A percentile compares a stretch with the other conserved stretches of the same genome.
phyloP scores from a whole-genome alignment of 2,329 filamentous ascomycete genomes.

The Xylaria sp. region DNA sequence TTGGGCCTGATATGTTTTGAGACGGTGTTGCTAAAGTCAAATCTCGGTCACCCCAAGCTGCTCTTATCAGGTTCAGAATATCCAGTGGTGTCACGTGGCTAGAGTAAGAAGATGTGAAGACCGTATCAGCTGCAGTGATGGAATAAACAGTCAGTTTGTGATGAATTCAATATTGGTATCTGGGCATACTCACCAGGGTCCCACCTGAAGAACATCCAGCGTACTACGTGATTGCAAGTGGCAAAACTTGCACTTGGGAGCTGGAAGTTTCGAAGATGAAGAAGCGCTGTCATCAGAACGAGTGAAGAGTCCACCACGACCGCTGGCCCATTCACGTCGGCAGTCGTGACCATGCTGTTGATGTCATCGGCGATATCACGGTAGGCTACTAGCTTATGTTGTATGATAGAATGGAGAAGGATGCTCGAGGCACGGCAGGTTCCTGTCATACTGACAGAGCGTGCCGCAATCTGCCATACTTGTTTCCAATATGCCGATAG shows the following conservation, averaged over 20 bases:
- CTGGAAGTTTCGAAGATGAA: conserved; percentile 67
- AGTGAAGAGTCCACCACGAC: conserved; percentile 79
- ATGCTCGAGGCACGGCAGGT: conserved; percentile 79
- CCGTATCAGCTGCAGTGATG: conserved; percentile 59
- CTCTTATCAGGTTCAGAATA: conserved; percentile 68
- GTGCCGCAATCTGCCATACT: conserved; percentile 73
- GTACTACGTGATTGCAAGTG: conserved; percentile 71
- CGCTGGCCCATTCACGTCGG: conserved; percentile 81
- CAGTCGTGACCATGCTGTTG: conserved; percentile 72
- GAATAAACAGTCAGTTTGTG: conserved; percentile 23
- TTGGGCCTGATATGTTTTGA: conserved; percentile 48
- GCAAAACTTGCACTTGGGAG: conserved; percentile 69
- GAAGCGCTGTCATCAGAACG: conserved; percentile 69
- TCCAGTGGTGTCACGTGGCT: conserved; percentile 66
- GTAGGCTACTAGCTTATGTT: conserved; percentile 67
- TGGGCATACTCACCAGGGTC: conserved; percentile 67
- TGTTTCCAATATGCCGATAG: conserved; percentile 65
- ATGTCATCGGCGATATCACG: conserved; percentile 69
- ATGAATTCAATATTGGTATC: not conserved
- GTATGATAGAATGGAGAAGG: conserved; percentile 70
- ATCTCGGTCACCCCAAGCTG: conserved; percentile 61
- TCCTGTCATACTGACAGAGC: conserved; percentile 69
- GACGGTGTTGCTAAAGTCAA: conserved; percentile 38
- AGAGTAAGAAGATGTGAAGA: conserved; percentile 67
- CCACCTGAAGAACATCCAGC: conserved; percentile 85